Percentiles rank a stretch among this genome's conserved stretches.
Evolutionary conservation across 345 rosid species (phyloP).

Genomic region (Jatropha curcas): DNA sequence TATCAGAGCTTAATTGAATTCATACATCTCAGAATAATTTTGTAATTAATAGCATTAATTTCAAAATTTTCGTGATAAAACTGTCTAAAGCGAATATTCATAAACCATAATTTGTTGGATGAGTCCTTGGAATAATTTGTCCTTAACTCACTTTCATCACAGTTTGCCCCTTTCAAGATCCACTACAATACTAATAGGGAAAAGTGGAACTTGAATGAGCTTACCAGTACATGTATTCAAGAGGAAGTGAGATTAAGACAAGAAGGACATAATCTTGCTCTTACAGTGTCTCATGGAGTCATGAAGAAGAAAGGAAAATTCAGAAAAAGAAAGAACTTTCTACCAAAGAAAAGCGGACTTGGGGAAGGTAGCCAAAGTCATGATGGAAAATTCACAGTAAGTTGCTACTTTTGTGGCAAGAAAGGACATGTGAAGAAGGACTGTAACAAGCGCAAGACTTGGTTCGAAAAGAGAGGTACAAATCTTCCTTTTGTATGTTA

Average conservation of each 20-base stretch:
- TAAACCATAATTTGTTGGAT: no score
- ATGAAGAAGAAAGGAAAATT: neutral
- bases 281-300: neutral
- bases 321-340: neutral
- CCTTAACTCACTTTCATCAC: no score
- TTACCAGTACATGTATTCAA: neutral
- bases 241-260: neutral
- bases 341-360: neutral
- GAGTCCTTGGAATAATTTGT: no score
- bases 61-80: no score
- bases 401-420: neutral
- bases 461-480: neutral
- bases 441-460: neutral
- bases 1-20: no score
- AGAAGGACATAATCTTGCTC: neutral
- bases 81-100: no score
- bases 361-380: neutral
- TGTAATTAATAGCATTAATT: no score
- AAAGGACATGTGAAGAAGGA: conserved; percentile 7
- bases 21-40: no score
- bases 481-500: neutral
- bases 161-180: no score
- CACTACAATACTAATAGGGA: neutral
- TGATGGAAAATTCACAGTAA: neutral
- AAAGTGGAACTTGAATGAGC: conserved; percentile 1